These are phyloP conservation scores for Fusarium albosuccineum DNA, from an alignment of 2,329 filamentous ascomycete genomes.

Conservation along the genomic window DNA sequence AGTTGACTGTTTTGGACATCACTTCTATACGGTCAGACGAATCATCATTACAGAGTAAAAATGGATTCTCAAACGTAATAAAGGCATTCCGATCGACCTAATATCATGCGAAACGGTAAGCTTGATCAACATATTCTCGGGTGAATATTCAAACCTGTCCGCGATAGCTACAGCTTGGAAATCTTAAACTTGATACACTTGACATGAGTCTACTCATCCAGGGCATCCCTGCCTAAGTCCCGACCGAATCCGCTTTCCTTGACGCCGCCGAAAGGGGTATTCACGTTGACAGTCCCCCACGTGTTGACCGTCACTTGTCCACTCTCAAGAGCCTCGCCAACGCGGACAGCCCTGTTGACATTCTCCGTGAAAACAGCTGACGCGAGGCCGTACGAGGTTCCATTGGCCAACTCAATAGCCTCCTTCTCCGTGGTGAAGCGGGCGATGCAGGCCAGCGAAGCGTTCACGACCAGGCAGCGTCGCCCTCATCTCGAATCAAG, in stretches of 20 bases:
- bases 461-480: too few relatives aligned
- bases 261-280: conserved; percentile 25
- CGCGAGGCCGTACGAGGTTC: conserved; percentile 25
- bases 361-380: conserved; percentile 64
- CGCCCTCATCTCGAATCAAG: too few relatives aligned
- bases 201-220: conserved; percentile 45
- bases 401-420: conserved; percentile 16
- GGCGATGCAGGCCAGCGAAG: conserved; percentile 15
- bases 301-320: conserved; percentile 70
- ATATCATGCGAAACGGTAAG: not conserved
- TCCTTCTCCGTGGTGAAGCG: conserved; percentile 34
- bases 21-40: not conserved
- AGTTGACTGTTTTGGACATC: not conserved
- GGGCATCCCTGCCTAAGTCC: conserved; percentile 41
- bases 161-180: conserved; percentile 19
- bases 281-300: conserved; percentile 7
- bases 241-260: conserved; percentile 30
- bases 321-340: conserved; percentile 65
- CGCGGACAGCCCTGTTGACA: conserved; percentile 60
- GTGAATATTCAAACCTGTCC: not conserved
- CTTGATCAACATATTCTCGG: not conserved
- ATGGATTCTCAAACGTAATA: not conserved
- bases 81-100: not conserved
- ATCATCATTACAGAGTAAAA: not conserved
- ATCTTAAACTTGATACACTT: conserved; percentile 42